Percentiles rank a stretch among this genome's conserved stretches.
Evolutionary conservation across 768 basidiomycete species (phyloP).

Genomic region (Tricholoma matsutake): DNA sequence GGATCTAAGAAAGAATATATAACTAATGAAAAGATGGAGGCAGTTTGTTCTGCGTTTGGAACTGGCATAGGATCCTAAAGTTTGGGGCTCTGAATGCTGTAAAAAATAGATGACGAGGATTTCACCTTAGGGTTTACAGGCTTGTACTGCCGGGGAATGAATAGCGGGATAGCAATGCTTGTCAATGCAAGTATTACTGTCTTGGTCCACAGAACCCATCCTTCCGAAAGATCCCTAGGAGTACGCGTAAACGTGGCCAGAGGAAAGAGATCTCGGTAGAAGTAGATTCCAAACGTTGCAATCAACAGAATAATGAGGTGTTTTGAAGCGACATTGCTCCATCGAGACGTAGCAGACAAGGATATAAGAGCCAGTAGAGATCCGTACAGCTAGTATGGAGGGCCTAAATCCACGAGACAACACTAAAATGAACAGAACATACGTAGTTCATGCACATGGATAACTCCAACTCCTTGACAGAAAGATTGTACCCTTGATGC

Average conservation of each 20-base stretch:
- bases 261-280: conserved; percentile 58
- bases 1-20: conserved; percentile 56
- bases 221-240: conserved; percentile 47
- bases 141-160: conserved; percentile 53
- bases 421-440: conserved; percentile 6
- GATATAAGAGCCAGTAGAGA: conserved; percentile 41
- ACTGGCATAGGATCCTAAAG: conserved; percentile 28
- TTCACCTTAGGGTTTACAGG: conserved; percentile 49
- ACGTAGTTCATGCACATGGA: conserved; percentile 32
- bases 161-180: conserved; percentile 48
- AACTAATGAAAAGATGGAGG: conserved; percentile 40
- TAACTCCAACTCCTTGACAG: conserved; percentile 27
- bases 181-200: conserved; percentile 42
- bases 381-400: conserved; percentile 36
- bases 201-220: conserved; percentile 53
- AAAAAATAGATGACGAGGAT: neutral
- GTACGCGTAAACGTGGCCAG: conserved; percentile 49
- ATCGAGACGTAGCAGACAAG: conserved; percentile 33
- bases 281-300: conserved; percentile 43
- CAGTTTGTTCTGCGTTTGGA: conserved; percentile 50
- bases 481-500: conserved; percentile 12
- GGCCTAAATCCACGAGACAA: neutral
- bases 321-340: conserved; percentile 33
- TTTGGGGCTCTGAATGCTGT: conserved; percentile 12
- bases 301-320: conserved; percentile 50